Percentiles rank a stretch among this genome's conserved stretches.
Evolutionary conservation across 169 alveolate species (phyloP).

Genomic region (Toxoplasma gondii): DNA sequence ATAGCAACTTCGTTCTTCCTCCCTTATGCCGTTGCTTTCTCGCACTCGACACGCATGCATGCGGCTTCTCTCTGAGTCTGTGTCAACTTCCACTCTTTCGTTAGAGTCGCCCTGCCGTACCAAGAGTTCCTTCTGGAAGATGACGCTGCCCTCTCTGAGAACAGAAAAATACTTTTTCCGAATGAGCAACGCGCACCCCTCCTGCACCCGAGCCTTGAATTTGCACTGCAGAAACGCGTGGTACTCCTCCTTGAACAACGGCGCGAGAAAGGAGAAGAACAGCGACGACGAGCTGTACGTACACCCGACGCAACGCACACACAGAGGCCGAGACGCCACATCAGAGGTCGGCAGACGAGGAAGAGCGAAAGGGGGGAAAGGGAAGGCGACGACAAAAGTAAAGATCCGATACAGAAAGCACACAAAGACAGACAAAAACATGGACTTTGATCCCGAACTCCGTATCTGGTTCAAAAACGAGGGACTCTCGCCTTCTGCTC

Average conservation of each 20-base stretch:
- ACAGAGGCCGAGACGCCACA: neutral
- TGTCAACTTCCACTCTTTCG: neutral
- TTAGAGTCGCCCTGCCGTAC: neutral
- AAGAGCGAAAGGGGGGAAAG: neutral
- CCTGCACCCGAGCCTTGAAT: constrained; percentile 13
- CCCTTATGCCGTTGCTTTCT: too few relatives aligned
- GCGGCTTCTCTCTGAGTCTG: neutral
- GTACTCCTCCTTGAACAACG: constrained; percentile 7
- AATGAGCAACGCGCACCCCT: constrained; percentile 28
- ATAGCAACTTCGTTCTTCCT: too few relatives aligned
- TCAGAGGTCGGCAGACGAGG: neutral
- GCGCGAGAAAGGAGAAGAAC: neutral
- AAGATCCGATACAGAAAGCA: neutral
- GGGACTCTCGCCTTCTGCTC: too few relatives aligned
- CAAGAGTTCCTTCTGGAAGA: constrained; percentile 4
- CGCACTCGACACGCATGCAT: too few relatives aligned
- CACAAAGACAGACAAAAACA: neutral
- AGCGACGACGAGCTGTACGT: constrained; percentile 9
- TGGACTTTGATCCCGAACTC: neutral
- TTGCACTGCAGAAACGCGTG: neutral
- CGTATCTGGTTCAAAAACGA: too few relatives aligned
- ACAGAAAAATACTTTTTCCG: neutral
- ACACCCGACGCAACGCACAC: neutral
- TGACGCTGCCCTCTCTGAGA: neutral
- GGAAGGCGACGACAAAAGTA: neutral